These are phyloP conservation scores for Mucor irregularis DNA, from an alignment of 371 early-diverging fungal species.

Conservation along the genomic window DNA sequence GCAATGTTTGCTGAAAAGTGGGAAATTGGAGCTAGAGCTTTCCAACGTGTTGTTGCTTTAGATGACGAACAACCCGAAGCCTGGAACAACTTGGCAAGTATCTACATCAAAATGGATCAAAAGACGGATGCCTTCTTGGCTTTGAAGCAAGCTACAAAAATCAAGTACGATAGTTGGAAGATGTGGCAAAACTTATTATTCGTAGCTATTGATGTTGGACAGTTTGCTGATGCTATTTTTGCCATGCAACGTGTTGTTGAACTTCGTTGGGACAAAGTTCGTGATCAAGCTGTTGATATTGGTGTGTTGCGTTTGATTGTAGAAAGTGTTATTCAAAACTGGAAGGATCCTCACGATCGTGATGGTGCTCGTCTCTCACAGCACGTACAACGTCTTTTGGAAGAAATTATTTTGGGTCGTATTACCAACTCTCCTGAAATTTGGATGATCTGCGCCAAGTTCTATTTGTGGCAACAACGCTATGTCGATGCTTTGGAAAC, in stretches of 20 bases:
- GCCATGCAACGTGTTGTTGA: conserved; percentile 86
- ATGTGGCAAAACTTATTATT: conserved; percentile 94
- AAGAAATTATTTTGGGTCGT: conserved; percentile 66
- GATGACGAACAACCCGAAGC: conserved; percentile 90
- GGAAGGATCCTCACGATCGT: conserved; percentile 59
- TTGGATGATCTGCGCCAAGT: conserved; percentile 78
- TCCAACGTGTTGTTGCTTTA: conserved; percentile 73
- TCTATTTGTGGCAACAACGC: conserved; percentile 66
- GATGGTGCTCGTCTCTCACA: conserved; percentile 38
- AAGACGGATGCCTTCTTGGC: conserved; percentile 82
- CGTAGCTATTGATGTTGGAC: conserved; percentile 75
- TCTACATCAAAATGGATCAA: conserved; percentile 69
- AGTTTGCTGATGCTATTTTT: conserved; percentile 81
- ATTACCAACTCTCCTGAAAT: conserved; percentile 76
- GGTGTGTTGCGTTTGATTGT: conserved; percentile 75
- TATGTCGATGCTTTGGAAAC: conserved; percentile 75
- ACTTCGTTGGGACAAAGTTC: conserved; percentile 64
- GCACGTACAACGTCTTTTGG: conserved; percentile 61
- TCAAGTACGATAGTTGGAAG: conserved; percentile 80
- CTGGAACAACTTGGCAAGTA: conserved; percentile 94
- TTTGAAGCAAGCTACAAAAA: conserved; percentile 80
- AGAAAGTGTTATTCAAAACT: conserved; percentile 65
- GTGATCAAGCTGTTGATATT: conserved; percentile 75
- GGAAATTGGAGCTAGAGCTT: conserved; percentile 76
- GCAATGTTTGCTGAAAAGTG: conserved; percentile 82